Evolutionary conservation across 192 early-diverging fungal genomes (phyloP).

Genomic region (Mortierella antarctica): DNA sequence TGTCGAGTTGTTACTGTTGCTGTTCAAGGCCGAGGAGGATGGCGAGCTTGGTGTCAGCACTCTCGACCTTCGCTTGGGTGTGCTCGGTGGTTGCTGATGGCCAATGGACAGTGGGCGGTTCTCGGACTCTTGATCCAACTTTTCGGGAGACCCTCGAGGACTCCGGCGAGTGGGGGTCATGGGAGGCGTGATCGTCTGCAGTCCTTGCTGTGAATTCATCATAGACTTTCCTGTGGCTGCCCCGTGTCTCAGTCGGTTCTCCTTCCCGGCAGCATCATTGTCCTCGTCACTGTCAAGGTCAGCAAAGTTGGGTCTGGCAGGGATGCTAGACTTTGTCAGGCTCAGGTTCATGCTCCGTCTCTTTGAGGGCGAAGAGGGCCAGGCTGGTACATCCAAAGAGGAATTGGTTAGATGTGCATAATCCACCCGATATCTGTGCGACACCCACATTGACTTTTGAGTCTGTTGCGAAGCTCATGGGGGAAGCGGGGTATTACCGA

Average conservation of each 20-base stretch:
- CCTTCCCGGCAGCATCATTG: neutral
- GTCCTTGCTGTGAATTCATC: neutral
- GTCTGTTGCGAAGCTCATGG: too few species aligned
- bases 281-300: neutral
- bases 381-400: neutral
- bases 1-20: slow-evolving; percentile 8
- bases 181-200: slow-evolving; percentile 8
- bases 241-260: neutral
- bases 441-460: too few species aligned
- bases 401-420: neutral
- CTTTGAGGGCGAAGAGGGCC: slow-evolving; percentile 10
- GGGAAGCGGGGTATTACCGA: neutral
- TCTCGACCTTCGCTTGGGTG: neutral
- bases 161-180: slow-evolving; percentile 17
- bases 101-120: neutral
- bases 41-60: neutral
- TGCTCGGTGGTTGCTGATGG: neutral
- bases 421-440: neutral
- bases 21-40: neutral
- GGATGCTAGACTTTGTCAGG: slow-evolving; percentile 1
- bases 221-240: neutral
- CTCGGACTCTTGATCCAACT: neutral
- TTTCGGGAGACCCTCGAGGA: neutral
- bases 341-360: neutral
- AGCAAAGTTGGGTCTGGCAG: neutral